Percentiles rank a stretch among this genome's conserved stretches.
Evolutionary conservation across 179 eudicot species (phyloP).

Genomic region (Silene noctiflora): DNA sequence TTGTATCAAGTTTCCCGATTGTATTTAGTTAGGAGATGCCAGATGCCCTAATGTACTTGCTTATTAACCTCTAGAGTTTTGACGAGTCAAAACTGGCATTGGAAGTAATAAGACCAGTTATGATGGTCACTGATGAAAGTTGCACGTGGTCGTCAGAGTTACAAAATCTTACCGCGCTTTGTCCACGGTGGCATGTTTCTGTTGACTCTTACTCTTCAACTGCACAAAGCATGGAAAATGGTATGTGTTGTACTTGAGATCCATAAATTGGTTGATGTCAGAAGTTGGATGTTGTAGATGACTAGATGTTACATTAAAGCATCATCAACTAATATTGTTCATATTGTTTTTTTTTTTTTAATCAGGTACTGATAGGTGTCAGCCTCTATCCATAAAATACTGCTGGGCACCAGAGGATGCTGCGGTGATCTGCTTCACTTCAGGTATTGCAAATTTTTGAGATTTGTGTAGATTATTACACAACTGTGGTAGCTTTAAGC

Average conservation of each 20-base stretch:
- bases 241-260: conserved; percentile 30
- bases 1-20: too few species aligned
- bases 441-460: conserved; percentile 43
- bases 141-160: conserved; percentile 53
- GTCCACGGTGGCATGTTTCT: conserved; percentile 52
- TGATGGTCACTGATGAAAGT: conserved; percentile 60
- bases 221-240: conserved; percentile 19
- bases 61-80: conserved; percentile 47
- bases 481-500: not conserved
- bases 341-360: not conserved
- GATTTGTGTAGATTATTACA: conserved; percentile 6
- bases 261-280: not conserved
- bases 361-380: conserved; percentile 33
- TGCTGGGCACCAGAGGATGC: conserved; percentile 54
- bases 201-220: conserved; percentile 36
- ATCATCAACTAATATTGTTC: conserved; percentile 9
- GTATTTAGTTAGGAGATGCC: not conserved
- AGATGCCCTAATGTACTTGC: not conserved
- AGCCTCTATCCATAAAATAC: conserved; percentile 42
- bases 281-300: conserved; percentile 1
- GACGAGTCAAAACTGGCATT: conserved; percentile 70
- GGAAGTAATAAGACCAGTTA: conserved; percentile 54
- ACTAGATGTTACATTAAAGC: not conserved
- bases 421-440: conserved; percentile 86
- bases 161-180: conserved; percentile 30